Evolutionary conservation across 305 asterid species (phyloP).

Genomic region (Salvia sclarea): DNA sequence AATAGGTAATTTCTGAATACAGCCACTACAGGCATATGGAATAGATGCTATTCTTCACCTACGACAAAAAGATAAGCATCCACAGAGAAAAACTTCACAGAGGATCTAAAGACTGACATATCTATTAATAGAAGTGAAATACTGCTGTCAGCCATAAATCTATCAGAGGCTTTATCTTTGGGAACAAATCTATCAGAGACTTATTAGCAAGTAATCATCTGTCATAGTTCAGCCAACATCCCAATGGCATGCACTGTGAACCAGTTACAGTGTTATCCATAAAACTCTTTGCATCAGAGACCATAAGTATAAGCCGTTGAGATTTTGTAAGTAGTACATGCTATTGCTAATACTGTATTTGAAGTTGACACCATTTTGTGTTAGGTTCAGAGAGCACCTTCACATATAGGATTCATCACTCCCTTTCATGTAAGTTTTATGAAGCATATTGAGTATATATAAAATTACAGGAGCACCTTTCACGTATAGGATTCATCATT

Average conservation of each 20-base stretch:
- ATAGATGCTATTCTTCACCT: slow-evolving; percentile 3
- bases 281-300: background rate
- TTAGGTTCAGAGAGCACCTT: background rate
- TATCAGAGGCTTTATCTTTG: background rate
- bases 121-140: background rate
- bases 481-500: background rate
- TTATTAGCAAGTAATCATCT: background rate
- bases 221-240: background rate
- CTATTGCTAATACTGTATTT: background rate
- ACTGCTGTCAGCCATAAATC: background rate
- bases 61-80: background rate
- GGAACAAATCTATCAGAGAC: background rate
- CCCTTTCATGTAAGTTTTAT: background rate
- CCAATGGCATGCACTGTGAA: background rate
- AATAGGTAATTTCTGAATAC: background rate
- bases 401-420: background rate
- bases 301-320: background rate
- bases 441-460: background rate
- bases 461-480: background rate
- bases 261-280: background rate
- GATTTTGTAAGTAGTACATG: background rate
- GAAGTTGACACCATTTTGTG: background rate
- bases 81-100: background rate
- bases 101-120: background rate
- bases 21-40: slow-evolving; percentile 2